These are phyloP conservation scores for Monsonia emarginata DNA, from an alignment of 441 rosid species.

Conservation along the genomic window DNA sequence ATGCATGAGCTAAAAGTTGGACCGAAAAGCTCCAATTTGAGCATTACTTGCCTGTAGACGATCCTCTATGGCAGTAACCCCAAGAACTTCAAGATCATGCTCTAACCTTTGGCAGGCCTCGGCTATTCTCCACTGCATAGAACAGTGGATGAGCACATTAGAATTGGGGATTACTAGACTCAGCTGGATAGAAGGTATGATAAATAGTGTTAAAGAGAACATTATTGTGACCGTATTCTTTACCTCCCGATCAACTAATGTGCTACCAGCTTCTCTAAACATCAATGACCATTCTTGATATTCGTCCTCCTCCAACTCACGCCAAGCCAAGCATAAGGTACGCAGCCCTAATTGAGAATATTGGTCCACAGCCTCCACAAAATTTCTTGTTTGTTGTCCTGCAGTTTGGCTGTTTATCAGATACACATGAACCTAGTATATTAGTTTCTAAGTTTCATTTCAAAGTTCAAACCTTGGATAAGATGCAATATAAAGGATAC, in stretches of 20 bases:
- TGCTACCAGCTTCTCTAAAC: constrained; percentile 75
- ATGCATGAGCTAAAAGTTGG: constrained; percentile 7
- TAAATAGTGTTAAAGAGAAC: constrained; percentile 2
- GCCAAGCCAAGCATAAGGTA: constrained; percentile 92
- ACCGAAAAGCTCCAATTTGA: constrained; percentile 17
- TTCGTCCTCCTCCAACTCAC: constrained; percentile 77
- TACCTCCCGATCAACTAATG: constrained; percentile 93
- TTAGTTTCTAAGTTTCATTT: not conserved
- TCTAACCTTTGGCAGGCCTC: constrained; percentile 94
- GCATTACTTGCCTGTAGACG: constrained; percentile 63
- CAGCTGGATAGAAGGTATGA: not conserved
- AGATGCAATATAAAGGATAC: not conserved
- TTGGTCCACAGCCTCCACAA: constrained; percentile 79
- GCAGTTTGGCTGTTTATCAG: constrained; percentile 19
- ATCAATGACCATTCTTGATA: constrained; percentile 75
- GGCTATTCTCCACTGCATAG: constrained; percentile 88
- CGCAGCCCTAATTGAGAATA: constrained; percentile 90
- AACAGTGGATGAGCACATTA: constrained; percentile 22
- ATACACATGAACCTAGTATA: not conserved
- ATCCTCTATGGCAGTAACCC: constrained; percentile 96
- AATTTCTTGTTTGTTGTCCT: constrained; percentile 87
- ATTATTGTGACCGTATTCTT: constrained; percentile 26
- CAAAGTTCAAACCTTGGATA: constrained; percentile 1
- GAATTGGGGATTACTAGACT: constrained; percentile 14
- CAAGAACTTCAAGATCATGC: constrained; percentile 78